Evolutionary conservation across 2,329 filamentous ascomycete genomes (phyloP).

Genomic region (Beauveria varroae): DNA sequence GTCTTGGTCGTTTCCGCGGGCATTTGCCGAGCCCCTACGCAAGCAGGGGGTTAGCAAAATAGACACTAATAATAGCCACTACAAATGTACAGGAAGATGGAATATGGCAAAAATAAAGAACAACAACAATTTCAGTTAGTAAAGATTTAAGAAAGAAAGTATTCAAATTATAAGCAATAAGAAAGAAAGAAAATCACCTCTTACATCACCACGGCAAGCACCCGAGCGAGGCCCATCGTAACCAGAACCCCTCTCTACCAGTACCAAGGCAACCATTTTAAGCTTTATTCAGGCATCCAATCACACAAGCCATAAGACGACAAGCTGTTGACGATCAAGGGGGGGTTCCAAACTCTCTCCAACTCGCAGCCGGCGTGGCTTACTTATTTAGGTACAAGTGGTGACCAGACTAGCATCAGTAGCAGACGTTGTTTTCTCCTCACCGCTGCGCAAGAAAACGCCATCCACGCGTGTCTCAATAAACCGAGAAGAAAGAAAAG

Average conservation of each 20-base stretch:
- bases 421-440: too few species aligned
- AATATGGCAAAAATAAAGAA: background rate
- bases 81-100: background rate
- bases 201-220: background rate
- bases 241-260: background rate
- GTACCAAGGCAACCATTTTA: constrained; percentile 2
- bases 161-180: background rate
- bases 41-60: too few species aligned
- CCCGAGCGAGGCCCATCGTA: background rate
- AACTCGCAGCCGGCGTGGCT: background rate
- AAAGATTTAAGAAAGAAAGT: too few species aligned
- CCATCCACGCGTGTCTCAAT: too few species aligned
- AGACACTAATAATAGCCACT: background rate
- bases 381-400: too few species aligned
- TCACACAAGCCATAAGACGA: background rate
- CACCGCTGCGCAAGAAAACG: too few species aligned
- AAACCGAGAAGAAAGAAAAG: too few species aligned
- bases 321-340: background rate
- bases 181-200: background rate
- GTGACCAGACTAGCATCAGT: too few species aligned
- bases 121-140: background rate
- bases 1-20: background rate
- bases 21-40: background rate
- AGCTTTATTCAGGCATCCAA: background rate
- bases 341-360: background rate